Conservation (phyloP, 1,284 basidiomycete genomes). For the Cryptococcus floricola region DNA sequence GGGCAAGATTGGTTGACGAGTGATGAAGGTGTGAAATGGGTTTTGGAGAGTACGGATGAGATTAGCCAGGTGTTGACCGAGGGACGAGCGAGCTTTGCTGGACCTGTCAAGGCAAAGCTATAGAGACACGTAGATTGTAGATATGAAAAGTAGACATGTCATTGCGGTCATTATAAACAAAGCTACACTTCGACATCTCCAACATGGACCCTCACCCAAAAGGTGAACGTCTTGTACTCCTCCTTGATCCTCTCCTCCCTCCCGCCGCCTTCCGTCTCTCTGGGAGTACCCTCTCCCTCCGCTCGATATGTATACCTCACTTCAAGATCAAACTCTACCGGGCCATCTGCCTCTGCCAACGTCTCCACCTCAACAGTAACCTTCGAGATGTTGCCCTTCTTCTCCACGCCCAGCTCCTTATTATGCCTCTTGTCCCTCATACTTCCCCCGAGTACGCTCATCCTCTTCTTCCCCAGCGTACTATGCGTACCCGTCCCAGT, state of each 20-base stretch:
- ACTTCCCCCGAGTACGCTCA: constrained; percentile 23
- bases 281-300: constrained; percentile 58
- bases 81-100: constrained; percentile 26
- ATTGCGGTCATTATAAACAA: too few relatives aligned
- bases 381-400: constrained; percentile 75
- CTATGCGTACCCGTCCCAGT: constrained; percentile 47
- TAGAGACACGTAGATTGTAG: too few relatives aligned
- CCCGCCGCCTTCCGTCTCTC: constrained; percentile 7
- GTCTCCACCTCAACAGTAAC: constrained; percentile 55
- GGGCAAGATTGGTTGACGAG: constrained; percentile 78
- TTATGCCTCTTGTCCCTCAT: constrained; percentile 5
- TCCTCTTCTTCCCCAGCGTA: constrained; percentile 62
- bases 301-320: constrained; percentile 87
- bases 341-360: constrained; percentile 18
- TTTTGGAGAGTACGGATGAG: constrained; percentile 77
- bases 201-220: constrained; percentile 39
- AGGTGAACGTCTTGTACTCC: constrained; percentile 48
- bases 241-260: constrained; percentile 18
- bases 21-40: constrained; percentile 90
- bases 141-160: too few relatives aligned
- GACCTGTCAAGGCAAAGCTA: neutral
- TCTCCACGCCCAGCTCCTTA: constrained; percentile 37
- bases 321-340: constrained; percentile 62
- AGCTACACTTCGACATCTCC: constrained; percentile 23
- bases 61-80: constrained; percentile 24